Conservation (phyloP, 2,329 filamentous ascomycete genomes). For the Immersiporthe knoxdaviesiana region DNA sequence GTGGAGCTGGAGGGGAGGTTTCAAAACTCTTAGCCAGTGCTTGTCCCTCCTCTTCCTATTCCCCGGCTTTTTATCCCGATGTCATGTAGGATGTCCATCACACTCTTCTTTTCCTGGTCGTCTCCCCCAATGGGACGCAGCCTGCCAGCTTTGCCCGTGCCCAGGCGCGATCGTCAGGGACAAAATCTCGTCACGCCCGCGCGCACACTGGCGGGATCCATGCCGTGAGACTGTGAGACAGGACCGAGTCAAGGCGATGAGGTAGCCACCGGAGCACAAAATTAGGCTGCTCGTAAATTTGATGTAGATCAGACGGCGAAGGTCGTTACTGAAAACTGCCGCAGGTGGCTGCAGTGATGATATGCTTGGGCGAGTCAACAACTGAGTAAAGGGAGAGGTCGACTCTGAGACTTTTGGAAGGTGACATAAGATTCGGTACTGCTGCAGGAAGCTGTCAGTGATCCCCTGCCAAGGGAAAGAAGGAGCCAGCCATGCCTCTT, state of each 20-base stretch:
- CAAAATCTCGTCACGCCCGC: slow-evolving; percentile 5
- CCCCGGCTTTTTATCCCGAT: slow-evolving; percentile 9
- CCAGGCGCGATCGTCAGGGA: slow-evolving; percentile 8
- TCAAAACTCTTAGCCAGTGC: slow-evolving; percentile 17
- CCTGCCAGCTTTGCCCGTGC: no score
- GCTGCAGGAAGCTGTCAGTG: no score
- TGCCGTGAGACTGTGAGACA: no score
- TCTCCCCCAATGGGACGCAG: background rate
- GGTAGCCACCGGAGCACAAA: background rate
- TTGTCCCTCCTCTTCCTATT: slow-evolving; percentile 10
- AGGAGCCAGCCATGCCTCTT: background rate
- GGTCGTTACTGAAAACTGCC: background rate
- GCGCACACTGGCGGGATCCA: background rate
- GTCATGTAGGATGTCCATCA: background rate
- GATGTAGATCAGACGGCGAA: background rate
- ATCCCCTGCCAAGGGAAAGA: background rate
- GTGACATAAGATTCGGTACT: no score
- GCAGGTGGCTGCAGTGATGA: background rate
- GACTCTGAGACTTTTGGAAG: background rate
- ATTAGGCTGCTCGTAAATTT: background rate
- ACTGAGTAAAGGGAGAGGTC: background rate
- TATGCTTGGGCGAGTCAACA: background rate
- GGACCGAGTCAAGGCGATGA: background rate
- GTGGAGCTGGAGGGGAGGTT: slow-evolving; percentile 21
- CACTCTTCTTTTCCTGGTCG: background rate